Percentiles rank a stretch among this genome's conserved stretches.
phyloP scores from a whole-genome alignment of 805 yeast genomes.

The Blastobotrys terrestris region DNA sequence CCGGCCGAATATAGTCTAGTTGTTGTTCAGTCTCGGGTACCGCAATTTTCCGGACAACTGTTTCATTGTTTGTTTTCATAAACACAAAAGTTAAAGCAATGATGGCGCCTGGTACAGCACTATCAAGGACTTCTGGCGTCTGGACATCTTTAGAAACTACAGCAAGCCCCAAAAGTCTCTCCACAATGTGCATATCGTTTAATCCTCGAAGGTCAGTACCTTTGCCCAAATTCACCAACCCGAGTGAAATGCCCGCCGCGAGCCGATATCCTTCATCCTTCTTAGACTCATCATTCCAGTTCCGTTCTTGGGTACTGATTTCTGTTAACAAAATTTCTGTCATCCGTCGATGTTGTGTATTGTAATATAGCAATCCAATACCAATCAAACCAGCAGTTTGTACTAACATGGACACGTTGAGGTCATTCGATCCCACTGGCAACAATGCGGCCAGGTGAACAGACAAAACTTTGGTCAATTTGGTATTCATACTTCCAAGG shows the following conservation, averaged over 20 bases:
- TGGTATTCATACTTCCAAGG: constrained; percentile 75
- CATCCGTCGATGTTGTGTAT: constrained; percentile 78
- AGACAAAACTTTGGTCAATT: constrained; percentile 81
- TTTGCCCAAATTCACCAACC: constrained; percentile 73
- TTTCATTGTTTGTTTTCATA: constrained; percentile 54
- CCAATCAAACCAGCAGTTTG: constrained; percentile 92
- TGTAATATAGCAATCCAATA: constrained; percentile 75
- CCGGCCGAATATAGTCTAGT: constrained; percentile 73
- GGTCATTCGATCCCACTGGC: constrained; percentile 85
- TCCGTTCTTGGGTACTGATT: constrained; percentile 28
- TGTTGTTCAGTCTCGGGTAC: constrained; percentile 56
- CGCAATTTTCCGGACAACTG: constrained; percentile 54
- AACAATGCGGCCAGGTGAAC: constrained; percentile 89
- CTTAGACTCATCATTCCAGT: constrained; percentile 3
- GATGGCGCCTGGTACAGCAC: constrained; percentile 65
- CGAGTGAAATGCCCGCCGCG: constrained; percentile 85
- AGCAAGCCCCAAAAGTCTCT: constrained; percentile 52
- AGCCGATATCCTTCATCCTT: constrained; percentile 65
- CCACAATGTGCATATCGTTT: constrained; percentile 59
- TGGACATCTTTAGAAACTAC: constrained; percentile 51
- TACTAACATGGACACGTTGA: constrained; percentile 74
- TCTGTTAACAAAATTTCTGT: constrained; percentile 72
- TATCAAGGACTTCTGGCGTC: constrained; percentile 50
- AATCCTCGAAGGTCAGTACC: constrained; percentile 56
- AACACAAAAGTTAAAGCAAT: constrained; percentile 70